Base-by-base conservation (phyloP, 1,284 basidiomycete species). In the Cutaneotrichosporon daszewskae region DNA sequence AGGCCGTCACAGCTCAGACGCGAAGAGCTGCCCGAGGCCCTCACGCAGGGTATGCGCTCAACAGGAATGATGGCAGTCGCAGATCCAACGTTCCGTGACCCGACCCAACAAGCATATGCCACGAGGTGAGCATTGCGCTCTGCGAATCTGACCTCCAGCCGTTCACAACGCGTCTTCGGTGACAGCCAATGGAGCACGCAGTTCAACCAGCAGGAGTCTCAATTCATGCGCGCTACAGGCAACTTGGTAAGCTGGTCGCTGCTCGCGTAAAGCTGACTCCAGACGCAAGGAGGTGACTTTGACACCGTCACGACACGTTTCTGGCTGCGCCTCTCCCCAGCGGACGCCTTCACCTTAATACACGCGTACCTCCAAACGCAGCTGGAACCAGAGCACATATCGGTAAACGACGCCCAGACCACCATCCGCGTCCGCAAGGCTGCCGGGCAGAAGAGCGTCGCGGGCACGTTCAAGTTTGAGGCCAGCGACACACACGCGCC, bases 31-130 rank as follows among this genome's bases (percentile, higher is more conserved):
- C 85, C 85, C 0, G 78, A 83, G 34, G 78, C 77, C 40, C 75
- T 91, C 23, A 85, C 84, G 0, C 75, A 83, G 53, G 76, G 79
- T 5, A 60, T 91, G 36, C 76, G 81, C 8, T 66, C 72, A 7
- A 79, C 74, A 2, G 59, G 87, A 0, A 86, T 87, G 65, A 74
- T 86, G 58, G 77, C 75, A 23, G 75, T 84, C 45, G 82, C 62
- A n/a, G 74, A 80, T 23, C 83, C 81, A 6, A 69, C 75, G 32
- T 58, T 80, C 37, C 45, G 27, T 9, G 49, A 51, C 22, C 33
- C 62, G 32, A 47, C 60, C 37, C 53, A 54, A 5, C 54, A 61
- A 35, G 57, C 64, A 1, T 68, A 68, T 38, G 57, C 60, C 4
- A 50, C 56, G 4, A 39, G 45, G 66, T 66, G 40, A 45, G 57